Percentiles rank a stretch among this genome's conserved stretches.
Conservation (phyloP, 2,329 filamentous ascomycete species). For the Fusarium buharicum region DNA sequence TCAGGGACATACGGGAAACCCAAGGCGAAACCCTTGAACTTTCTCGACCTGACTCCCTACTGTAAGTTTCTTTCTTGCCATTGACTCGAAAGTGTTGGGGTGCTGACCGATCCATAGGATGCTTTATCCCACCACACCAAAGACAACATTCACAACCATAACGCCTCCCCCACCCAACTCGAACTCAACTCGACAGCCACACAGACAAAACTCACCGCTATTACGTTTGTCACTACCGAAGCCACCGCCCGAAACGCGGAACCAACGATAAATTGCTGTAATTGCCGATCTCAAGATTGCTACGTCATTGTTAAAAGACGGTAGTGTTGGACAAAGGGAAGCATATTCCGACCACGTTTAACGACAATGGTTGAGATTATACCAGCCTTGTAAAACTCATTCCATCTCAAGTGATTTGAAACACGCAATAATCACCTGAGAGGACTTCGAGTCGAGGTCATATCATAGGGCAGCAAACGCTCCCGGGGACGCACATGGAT, state of each 20-base stretch:
- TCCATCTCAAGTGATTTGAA: neutral
- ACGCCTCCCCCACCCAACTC: neutral
- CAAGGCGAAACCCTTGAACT: conserved; percentile 14
- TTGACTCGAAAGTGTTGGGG: neutral
- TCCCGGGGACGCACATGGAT: neutral
- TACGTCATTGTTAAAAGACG: neutral
- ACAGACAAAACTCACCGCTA: conserved; percentile 5
- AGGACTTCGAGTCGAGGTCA: neutral
- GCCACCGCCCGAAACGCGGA: neutral
- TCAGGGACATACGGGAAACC: neutral
- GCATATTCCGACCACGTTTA: too few relatives aligned
- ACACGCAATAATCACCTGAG: neutral
- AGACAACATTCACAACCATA: neutral
- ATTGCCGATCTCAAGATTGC: too few relatives aligned
- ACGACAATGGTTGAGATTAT: too few relatives aligned
- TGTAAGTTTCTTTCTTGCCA: conserved; percentile 2
- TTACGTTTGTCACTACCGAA: conserved; percentile 3
- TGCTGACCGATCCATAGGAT: neutral
- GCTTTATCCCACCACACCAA: neutral
- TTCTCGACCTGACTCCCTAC: conserved; percentile 14
- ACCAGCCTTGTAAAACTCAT: too few relatives aligned
- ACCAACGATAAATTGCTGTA: neutral
- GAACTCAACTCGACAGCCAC: conserved; percentile 1
- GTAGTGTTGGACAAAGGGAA: too few relatives aligned
- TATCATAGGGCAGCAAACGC: too few relatives aligned